A percentile compares a stretch with the other conserved stretches of the same genome.
Evolutionary conservation across 371 early-diverging fungal genomes (phyloP).

Genomic region (Batrachochytrium dendrobatidis): DNA sequence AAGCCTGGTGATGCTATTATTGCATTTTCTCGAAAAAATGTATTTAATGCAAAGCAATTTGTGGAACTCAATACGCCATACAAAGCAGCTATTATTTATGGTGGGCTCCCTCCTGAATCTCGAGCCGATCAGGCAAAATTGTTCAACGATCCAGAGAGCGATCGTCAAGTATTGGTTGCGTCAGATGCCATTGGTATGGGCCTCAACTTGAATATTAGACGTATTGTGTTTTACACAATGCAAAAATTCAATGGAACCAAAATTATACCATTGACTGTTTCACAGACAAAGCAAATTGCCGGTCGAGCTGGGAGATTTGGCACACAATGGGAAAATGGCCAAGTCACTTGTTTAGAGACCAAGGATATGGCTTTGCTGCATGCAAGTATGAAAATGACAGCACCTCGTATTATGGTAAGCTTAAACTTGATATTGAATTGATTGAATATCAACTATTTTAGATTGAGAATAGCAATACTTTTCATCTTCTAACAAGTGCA

Average conservation of each 20-base stretch:
- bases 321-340: conserved; percentile 22
- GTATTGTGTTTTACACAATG: conserved; percentile 71
- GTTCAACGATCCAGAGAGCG: conserved; percentile 80
- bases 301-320: conserved; percentile 92
- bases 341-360: conserved; percentile 20
- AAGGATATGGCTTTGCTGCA: conserved; percentile 25
- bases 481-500: too few species aligned
- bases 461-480: too few species aligned
- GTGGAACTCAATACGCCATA: conserved; percentile 71
- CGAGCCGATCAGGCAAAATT: conserved; percentile 79
- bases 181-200: conserved; percentile 98
- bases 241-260: conserved; percentile 71
- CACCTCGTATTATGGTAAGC: conserved; percentile 11
- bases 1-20: conserved; percentile 82
- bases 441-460: too few species aligned
- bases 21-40: conserved; percentile 71
- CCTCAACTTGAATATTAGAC: conserved; percentile 84
- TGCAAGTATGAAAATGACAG: conserved; percentile 11
- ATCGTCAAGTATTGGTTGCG: conserved; percentile 81
- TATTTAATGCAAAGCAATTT: conserved; percentile 65
- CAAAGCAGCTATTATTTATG: conserved; percentile 89
- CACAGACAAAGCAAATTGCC: conserved; percentile 89
- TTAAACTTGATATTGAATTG: neutral
- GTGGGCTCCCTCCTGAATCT: conserved; percentile 87
- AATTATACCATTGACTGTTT: conserved; percentile 46